Percentiles rank a stretch among this genome's conserved stretches.
Conservation (phyloP, 805 yeast genomes). For the Suhomyces pyralidae region DNA sequence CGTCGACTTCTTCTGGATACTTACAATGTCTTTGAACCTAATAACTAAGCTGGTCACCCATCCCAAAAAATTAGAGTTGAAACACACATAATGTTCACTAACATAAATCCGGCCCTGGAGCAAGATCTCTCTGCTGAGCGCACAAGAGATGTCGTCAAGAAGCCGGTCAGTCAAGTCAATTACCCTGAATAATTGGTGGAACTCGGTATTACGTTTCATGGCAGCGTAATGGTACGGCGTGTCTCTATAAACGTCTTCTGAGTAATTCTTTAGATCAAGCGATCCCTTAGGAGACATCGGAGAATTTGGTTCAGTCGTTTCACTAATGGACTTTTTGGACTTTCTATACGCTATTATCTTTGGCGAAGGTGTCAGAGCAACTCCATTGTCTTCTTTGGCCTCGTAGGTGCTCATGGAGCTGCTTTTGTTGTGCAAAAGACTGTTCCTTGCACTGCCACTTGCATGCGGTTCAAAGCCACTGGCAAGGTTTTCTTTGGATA, state of each 20-base stretch:
- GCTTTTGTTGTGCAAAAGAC: slow-evolving; percentile 8
- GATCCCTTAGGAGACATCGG: slow-evolving; percentile 6
- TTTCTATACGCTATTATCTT: slow-evolving; percentile 39
- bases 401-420: slow-evolving; percentile 2
- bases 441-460: slow-evolving; percentile 3
- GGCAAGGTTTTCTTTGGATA: slow-evolving; percentile 16
- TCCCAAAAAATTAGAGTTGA: slow-evolving; percentile 66
- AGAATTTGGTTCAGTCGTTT: slow-evolving; percentile 12
- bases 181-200: slow-evolving; percentile 57
- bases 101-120: slow-evolving; percentile 66
- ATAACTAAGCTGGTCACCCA: slow-evolving; percentile 59
- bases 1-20: slow-evolving; percentile 62
- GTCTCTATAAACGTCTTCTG: slow-evolving; percentile 55
- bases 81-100: slow-evolving; percentile 53
- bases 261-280: slow-evolving; percentile 47
- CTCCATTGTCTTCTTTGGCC: neutral
- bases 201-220: slow-evolving; percentile 55
- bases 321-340: slow-evolving; percentile 29
- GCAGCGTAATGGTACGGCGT: slow-evolving; percentile 65
- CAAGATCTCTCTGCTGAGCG: slow-evolving; percentile 60
- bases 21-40: slow-evolving; percentile 59
- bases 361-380: slow-evolving; percentile 23
- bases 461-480: slow-evolving; percentile 3
- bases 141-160: slow-evolving; percentile 64
- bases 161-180: slow-evolving; percentile 50